Conservation (phyloP, 2,329 filamentous ascomycete genomes). For the Sporothrix luriei region DNA sequence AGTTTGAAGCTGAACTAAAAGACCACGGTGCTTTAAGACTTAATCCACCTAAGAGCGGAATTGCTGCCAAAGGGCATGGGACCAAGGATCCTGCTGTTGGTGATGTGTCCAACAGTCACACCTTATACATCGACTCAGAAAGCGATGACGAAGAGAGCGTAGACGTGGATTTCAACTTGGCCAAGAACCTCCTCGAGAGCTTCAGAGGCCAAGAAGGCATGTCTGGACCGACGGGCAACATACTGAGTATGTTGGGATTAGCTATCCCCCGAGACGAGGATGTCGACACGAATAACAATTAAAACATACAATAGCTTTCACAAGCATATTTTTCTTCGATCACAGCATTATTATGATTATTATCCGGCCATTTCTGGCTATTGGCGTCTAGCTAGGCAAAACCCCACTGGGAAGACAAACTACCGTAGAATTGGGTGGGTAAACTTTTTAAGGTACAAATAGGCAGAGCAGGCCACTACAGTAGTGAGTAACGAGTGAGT, state of each 20-base stretch:
- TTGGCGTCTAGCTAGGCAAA: conserved; percentile 2
- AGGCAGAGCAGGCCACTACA: background rate
- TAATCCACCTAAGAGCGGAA: conserved; percentile 44
- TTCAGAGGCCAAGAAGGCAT: conserved; percentile 88
- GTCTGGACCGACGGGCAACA: conserved; percentile 82
- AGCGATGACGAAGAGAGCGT: conserved; percentile 61
- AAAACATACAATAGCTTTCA: conserved; percentile 53
- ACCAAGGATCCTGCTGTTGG: conserved; percentile 27
- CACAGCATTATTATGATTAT: background rate
- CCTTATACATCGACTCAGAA: conserved; percentile 41
- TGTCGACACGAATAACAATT: conserved; percentile 46
- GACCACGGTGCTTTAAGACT: conserved; percentile 66
- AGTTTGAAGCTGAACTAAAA: conserved; percentile 74
- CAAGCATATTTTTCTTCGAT: too few species aligned
- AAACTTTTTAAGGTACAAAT: background rate
- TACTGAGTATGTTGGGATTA: conserved; percentile 84
- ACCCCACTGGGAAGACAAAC: background rate
- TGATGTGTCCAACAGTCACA: background rate
- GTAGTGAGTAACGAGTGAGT: background rate
- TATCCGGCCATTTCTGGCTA: background rate
- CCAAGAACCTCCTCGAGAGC: conserved; percentile 86
- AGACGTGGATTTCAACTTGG: conserved; percentile 81
- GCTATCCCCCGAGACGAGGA: conserved; percentile 78
- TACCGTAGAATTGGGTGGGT: background rate
- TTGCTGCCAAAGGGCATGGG: conserved; percentile 41